phyloP scores from a whole-genome alignment of 1,284 basidiomycete genomes.

The Apiotrichum gracile region DNA sequence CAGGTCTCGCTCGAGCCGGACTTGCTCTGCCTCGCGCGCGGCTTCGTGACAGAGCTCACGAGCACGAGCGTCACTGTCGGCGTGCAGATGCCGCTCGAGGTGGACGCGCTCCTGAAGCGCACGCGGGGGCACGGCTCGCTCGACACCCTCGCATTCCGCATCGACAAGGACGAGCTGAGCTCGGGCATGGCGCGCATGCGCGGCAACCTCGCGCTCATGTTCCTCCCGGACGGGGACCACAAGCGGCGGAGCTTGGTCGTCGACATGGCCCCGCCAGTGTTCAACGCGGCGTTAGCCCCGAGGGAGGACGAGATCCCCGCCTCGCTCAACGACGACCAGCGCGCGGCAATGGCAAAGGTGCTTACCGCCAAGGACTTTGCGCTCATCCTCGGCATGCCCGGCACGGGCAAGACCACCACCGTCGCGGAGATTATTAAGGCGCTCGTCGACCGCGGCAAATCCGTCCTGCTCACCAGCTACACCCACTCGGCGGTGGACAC shows the following conservation, averaged over 20 bases:
- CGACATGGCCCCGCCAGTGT: slow-evolving; percentile 66
- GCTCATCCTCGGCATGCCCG: slow-evolving; percentile 92
- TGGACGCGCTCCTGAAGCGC: slow-evolving; percentile 53
- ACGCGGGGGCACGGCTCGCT: slow-evolving; percentile 13
- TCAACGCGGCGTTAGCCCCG: slow-evolving; percentile 47
- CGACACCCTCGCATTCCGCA: slow-evolving; percentile 56
- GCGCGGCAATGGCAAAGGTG: slow-evolving; percentile 64
- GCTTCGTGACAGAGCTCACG: slow-evolving; percentile 71
- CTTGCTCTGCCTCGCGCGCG: slow-evolving; percentile 73
- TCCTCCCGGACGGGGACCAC: slow-evolving; percentile 62
- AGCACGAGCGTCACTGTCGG: slow-evolving; percentile 64
- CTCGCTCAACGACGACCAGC: slow-evolving; percentile 69
- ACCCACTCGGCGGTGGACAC: slow-evolving; percentile 98
- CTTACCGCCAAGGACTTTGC: slow-evolving; percentile 82
- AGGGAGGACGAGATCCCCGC: slow-evolving; percentile 26
- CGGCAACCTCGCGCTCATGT: slow-evolving; percentile 82
- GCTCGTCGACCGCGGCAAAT: slow-evolving; percentile 74
- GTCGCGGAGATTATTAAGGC: slow-evolving; percentile 80
- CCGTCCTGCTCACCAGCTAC: slow-evolving; percentile 81
- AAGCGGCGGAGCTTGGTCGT: slow-evolving; percentile 67
- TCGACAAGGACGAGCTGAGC: slow-evolving; percentile 89
- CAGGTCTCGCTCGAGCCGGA: slow-evolving; percentile 77
- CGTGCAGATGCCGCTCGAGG: slow-evolving; percentile 70
- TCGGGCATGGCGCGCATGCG: slow-evolving; percentile 81
- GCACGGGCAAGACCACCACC: slow-evolving; percentile 95